These are phyloP conservation scores for Clarireedia paspali DNA, from an alignment of 2,329 filamentous ascomycete species.

Conservation along the genomic window DNA sequence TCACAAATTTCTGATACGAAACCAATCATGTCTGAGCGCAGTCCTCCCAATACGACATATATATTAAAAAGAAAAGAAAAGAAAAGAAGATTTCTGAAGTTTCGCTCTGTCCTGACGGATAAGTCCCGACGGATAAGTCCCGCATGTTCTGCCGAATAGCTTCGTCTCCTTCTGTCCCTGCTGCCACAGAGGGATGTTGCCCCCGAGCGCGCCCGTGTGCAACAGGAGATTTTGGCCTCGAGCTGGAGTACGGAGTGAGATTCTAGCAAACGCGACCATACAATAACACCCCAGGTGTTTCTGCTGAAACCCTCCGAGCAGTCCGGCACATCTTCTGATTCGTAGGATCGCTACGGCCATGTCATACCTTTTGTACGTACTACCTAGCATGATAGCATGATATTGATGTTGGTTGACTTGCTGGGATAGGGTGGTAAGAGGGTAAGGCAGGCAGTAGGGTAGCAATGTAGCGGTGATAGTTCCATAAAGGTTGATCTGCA, in stretches of 20 bases:
- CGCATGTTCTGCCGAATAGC: background rate
- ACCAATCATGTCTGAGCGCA: background rate
- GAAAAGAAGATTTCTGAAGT: background rate
- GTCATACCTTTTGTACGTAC: too few relatives aligned
- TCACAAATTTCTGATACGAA: background rate
- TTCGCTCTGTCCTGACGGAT: background rate
- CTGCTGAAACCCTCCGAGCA: background rate
- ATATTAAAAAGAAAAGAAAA: background rate
- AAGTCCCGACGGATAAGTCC: background rate
- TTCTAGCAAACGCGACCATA: too few relatives aligned
- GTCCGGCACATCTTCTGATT: background rate
- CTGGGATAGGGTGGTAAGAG: too few relatives aligned
- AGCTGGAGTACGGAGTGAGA: too few relatives aligned
- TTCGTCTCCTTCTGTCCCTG: too few relatives aligned
- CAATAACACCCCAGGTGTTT: too few relatives aligned
- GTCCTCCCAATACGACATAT: background rate
- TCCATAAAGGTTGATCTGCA: background rate
- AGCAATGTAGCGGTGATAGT: background rate
- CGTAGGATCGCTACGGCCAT: background rate
- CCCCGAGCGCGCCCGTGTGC: too few relatives aligned
- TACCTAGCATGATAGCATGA: too few relatives aligned
- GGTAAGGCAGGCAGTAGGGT: too few relatives aligned
- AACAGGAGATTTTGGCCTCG: too few relatives aligned
- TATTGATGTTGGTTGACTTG: too few relatives aligned
- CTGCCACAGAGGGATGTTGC: too few relatives aligned